Evolutionary conservation across 2,329 filamentous ascomycete species (phyloP).

Genomic region (Aspergillus intermedius): DNA sequence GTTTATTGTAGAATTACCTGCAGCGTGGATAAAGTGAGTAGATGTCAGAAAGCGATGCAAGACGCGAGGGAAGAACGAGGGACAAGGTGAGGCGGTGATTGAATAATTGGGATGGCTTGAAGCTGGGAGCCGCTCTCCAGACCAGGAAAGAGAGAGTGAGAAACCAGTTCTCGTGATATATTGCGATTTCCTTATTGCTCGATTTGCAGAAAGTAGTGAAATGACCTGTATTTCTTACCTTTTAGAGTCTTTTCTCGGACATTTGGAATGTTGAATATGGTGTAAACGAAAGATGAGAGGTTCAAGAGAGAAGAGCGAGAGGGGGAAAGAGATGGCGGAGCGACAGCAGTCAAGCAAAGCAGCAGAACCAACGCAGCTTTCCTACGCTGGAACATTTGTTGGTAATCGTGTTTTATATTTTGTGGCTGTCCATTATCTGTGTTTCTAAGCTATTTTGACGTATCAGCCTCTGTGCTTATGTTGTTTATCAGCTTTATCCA

Average conservation of each 20-base stretch:
- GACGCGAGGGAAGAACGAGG: slow-evolving; percentile 6
- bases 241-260: not conserved
- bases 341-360: not conserved
- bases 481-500: too few species aligned
- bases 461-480: too few species aligned
- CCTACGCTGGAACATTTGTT: too few species aligned
- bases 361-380: too few species aligned
- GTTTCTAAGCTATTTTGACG: too few species aligned
- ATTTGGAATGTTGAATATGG: slow-evolving; percentile 2
- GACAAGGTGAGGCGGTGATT: slow-evolving; percentile 5
- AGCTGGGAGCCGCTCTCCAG: not conserved
- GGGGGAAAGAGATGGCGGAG: slow-evolving; percentile 2
- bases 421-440: too few species aligned
- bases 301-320: not conserved
- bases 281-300: not conserved
- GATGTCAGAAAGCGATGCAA: slow-evolving; percentile 1
- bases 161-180: too few species aligned
- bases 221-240: not conserved
- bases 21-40: not conserved
- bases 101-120: not conserved
- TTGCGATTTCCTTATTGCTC: too few species aligned
- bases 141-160: slow-evolving; percentile 25
- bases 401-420: too few species aligned
- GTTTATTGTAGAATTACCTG: too few species aligned
- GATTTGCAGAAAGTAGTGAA: slow-evolving; percentile 28